A percentile compares a stretch with the other conserved stretches of the same genome.
These are phyloP conservation scores for Beauveria brongniartii DNA, from an alignment of 2,329 filamentous ascomycete species.

Conservation along the genomic window DNA sequence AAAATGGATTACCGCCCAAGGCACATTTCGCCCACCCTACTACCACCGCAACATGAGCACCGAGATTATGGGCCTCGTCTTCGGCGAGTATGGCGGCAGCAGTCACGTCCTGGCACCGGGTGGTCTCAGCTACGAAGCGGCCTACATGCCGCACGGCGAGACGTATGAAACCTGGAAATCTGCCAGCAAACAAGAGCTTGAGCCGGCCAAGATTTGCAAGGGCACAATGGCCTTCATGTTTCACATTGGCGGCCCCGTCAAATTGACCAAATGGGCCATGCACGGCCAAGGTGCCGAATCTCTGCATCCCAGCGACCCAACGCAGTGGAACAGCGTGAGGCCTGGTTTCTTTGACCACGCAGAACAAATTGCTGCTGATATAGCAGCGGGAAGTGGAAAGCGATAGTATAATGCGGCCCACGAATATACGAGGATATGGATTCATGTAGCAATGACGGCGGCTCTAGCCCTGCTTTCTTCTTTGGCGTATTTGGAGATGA, in stretches of 20 bases:
- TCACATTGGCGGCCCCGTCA: slow-evolving; percentile 18
- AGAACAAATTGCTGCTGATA: slow-evolving; percentile 18
- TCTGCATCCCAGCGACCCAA: slow-evolving; percentile 14
- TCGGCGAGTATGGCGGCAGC: slow-evolving; percentile 25
- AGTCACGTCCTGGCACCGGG: slow-evolving; percentile 21
- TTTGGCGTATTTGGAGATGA: not conserved
- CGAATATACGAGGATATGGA: not conserved
- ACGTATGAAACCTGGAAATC: slow-evolving; percentile 24
- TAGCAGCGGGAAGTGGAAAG: slow-evolving; percentile 13
- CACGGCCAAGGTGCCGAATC: slow-evolving; percentile 15
- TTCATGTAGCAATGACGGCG: not conserved
- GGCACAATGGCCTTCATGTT: slow-evolving; percentile 45
- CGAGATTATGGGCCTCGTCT: slow-evolving; percentile 48
- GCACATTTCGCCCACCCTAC: slow-evolving; percentile 57
- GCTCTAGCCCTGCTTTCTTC: not conserved
- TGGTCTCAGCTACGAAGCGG: slow-evolving; percentile 25
- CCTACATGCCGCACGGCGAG: slow-evolving; percentile 29
- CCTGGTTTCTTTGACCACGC: slow-evolving; percentile 22
- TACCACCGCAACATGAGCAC: slow-evolving; percentile 55
- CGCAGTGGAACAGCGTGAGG: slow-evolving; percentile 19
- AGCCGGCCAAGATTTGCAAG: slow-evolving; percentile 35
- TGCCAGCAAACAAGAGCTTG: slow-evolving; percentile 23
- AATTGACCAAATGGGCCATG: slow-evolving; percentile 20
- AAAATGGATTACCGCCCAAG: slow-evolving; percentile 53
- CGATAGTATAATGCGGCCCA: not conserved